Base-by-base conservation (phyloP, 371 early-diverging fungal species). In the Zychaea mexicana region DNA sequence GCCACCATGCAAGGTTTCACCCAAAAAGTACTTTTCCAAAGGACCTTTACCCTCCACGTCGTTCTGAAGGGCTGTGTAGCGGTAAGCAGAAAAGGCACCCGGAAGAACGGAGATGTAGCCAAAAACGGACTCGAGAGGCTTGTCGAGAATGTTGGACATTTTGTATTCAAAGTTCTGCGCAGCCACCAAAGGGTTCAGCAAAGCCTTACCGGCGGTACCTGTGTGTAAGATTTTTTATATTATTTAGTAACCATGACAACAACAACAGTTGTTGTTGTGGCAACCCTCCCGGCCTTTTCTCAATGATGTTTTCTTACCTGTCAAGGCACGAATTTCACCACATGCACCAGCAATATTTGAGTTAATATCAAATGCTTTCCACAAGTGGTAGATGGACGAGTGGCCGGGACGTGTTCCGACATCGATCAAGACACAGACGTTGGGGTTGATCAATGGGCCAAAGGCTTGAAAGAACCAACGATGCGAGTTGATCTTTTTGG, bases 381-480 rank as follows among this genome's bases (percentile, higher is more conserved):
- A 97, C 54, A 97, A 78, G 71, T 94, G 94, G 21, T 89, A 84
- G 30, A 81, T 81, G 9, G 84, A 81, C 4, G 83, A 73, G 38
- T 68, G 68, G 31, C 87, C 85, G 9, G 94, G 93, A 42, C 88
- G 88, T 0, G 94, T 93, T 27, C 94, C 94, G 39, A 92, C 93
- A 77, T 94, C 94, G 46, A 94, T 72, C 60, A 93, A 75, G 17
- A 92, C 85, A 74, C 90, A 90, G 26, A 93, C 88, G 62, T 91
- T 85, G 19, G 94, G 94, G 13, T 85, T 70, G 45, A 94, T 53
- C 26, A 91, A 68, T 8, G 84, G 87, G n/a, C 92, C 90, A 73
- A 94, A 90, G 0, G 92, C 92, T 69, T 92, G 91, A 72, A 93
- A 93, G 80, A 93, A 92, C 94, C 94, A 94, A 60, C 92, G 88